Evolutionary conservation across 208 protist species (phyloP).

Genomic region (Acanthamoeba culbertsoni): DNA sequence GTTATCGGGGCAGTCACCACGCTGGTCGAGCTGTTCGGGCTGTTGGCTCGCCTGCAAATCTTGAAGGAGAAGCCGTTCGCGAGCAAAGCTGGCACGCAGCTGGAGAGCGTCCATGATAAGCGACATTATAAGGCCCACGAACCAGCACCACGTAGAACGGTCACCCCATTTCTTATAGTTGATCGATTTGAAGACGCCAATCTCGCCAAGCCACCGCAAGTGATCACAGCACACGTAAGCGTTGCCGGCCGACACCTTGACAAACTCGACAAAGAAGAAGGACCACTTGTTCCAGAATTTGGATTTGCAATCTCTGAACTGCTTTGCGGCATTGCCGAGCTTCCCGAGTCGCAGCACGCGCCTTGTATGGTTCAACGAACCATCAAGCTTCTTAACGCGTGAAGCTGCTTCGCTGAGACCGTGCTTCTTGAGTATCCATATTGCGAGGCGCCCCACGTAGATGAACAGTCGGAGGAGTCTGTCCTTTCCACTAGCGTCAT

Average conservation of each 20-base stretch:
- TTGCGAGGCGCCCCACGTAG: background rate
- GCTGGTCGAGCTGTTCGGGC: background rate
- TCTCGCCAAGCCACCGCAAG: background rate
- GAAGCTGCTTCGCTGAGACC: background rate
- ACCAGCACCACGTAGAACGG: background rate
- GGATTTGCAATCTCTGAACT: background rate
- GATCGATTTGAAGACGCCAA: background rate
- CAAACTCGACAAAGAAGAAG: background rate
- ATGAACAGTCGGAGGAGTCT: background rate
- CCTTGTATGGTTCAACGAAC: background rate
- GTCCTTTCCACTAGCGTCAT: background rate
- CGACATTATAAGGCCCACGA: background rate
- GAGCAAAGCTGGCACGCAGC: background rate
- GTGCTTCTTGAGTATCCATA: background rate
- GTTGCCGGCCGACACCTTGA: background rate
- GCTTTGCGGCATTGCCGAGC: background rate
- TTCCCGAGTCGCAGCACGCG: background rate
- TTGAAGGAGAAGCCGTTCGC: conserved; percentile 1
- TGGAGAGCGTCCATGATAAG: background rate
- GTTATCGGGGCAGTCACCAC: background rate
- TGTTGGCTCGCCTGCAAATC: background rate
- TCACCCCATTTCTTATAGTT: background rate
- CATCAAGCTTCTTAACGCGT: background rate
- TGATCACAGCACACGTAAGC: background rate
- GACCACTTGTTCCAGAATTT: background rate